Conservation (phyloP, 176 grass and related monocot species). For the Sorghum bicolor region DNA sequence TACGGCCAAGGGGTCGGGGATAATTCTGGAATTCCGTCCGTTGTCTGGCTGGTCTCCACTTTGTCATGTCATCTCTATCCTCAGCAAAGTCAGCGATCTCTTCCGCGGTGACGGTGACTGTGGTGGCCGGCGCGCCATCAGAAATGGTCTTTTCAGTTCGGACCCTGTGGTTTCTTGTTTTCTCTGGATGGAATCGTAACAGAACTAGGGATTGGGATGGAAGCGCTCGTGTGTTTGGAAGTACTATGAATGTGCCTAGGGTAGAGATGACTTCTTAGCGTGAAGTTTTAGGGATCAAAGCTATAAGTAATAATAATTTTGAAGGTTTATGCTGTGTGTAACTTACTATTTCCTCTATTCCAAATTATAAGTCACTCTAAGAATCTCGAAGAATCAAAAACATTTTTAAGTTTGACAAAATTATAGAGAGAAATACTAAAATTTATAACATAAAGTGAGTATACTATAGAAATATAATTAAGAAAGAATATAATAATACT, state of each 20-base stretch:
- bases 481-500: too few relatives aligned
- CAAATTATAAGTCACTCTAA: too few relatives aligned
- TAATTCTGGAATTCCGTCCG: neutral
- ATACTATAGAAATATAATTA: too few relatives aligned
- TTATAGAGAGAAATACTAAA: too few relatives aligned
- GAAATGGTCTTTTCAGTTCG: neutral
- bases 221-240: too few relatives aligned
- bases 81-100: slow-evolving; percentile 8
- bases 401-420: too few relatives aligned
- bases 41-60: slow-evolving; percentile 26
- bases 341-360: too few relatives aligned
- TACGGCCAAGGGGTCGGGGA: neutral
- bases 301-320: neutral
- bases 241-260: too few relatives aligned
- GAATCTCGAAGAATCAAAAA: too few relatives aligned
- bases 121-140: neutral
- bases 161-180: neutral
- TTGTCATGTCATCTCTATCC: slow-evolving; percentile 19
- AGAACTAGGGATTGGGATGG: too few relatives aligned
- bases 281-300: neutral
- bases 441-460: too few relatives aligned
- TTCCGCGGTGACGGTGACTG: neutral
- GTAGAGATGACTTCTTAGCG: too few relatives aligned
- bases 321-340: neutral
- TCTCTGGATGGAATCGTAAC: neutral